These are phyloP conservation scores for Eucalyptus victrix DNA, from an alignment of 345 rosid species.

Conservation along the genomic window DNA sequence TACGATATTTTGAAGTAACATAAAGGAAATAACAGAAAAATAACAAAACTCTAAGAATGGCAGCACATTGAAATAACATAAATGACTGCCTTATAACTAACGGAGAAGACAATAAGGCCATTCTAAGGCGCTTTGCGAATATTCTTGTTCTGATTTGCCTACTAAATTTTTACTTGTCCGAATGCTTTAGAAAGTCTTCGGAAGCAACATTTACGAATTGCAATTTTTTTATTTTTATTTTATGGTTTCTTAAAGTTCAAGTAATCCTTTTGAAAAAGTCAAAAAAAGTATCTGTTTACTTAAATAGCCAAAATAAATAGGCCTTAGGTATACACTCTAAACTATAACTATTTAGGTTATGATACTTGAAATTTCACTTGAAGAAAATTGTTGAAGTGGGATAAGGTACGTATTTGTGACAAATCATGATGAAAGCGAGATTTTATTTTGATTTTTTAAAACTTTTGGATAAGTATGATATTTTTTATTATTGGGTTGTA, in stretches of 20 bases:
- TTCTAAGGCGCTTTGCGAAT: neutral
- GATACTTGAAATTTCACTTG: neutral
- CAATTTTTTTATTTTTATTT: neutral
- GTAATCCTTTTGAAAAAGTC: neutral
- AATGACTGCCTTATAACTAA: neutral
- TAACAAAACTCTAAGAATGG: neutral
- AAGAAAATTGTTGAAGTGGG: neutral
- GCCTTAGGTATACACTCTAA: neutral
- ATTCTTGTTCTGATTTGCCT: neutral
- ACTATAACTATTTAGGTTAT: neutral
- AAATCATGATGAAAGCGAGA: neutral
- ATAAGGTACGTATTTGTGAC: neutral
- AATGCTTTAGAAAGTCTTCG: neutral
- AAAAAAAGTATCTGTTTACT: neutral
- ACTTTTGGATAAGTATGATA: neutral
- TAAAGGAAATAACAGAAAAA: neutral
- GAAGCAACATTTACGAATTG: neutral
- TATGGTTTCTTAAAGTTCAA: neutral
- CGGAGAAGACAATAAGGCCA: neutral
- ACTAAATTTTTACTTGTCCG: neutral
- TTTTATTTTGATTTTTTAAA: neutral
- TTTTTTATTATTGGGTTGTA: neutral
- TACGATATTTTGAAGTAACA: neutral
- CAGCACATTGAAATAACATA: neutral
- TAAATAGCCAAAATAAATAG: neutral